Conservation (phyloP, 83 land plant species). For the Picea abies region DNA sequence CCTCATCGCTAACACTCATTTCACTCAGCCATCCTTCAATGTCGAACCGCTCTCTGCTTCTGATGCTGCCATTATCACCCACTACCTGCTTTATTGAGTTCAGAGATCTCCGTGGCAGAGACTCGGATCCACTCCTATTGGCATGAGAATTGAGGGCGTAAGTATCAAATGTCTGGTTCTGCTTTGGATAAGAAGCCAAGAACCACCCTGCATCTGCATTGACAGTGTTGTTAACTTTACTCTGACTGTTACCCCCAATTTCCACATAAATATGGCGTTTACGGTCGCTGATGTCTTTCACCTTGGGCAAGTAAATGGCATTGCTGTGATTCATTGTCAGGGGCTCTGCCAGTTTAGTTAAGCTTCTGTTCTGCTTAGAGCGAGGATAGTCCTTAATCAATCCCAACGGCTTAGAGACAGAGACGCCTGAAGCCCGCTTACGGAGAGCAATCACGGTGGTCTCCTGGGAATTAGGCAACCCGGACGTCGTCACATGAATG, state of each 20-base stretch:
- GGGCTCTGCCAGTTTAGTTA: constrained; percentile 1
- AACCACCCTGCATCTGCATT: neutral
- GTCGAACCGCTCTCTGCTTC: neutral
- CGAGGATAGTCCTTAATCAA: neutral
- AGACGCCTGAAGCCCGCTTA: neutral
- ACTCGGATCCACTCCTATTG: neutral
- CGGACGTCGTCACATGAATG: constrained; percentile 6
- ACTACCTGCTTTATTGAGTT: too few relatives aligned
- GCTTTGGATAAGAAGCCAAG: neutral
- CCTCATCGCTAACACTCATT: neutral
- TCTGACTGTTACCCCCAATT: neutral
- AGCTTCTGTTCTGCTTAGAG: neutral
- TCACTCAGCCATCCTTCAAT: neutral
- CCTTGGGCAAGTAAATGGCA: neutral
- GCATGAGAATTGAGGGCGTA: neutral
- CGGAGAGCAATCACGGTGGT: neutral
- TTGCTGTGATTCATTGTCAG: neutral
- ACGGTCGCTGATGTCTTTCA: neutral
- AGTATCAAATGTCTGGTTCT: neutral
- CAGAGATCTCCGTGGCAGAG: neutral
- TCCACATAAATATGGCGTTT: constrained; percentile 9
- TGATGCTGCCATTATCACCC: too few relatives aligned
- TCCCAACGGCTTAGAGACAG: neutral
- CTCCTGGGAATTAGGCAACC: neutral
- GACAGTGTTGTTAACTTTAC: neutral